Conservation (phyloP, 768 basidiomycete genomes). For the Trametes gibbosa region DNA sequence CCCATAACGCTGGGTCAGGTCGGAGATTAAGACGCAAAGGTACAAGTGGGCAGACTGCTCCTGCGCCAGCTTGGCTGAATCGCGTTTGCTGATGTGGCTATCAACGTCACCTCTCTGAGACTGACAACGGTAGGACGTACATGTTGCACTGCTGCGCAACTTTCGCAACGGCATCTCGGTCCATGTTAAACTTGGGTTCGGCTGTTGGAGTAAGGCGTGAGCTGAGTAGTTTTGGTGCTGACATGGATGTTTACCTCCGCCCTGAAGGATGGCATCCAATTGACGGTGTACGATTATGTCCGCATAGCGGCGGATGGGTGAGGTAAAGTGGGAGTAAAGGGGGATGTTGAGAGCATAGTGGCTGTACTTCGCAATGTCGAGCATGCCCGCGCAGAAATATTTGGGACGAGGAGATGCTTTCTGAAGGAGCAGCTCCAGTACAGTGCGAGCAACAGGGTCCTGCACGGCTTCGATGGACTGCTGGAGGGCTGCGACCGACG, state of each 20-base stretch:
- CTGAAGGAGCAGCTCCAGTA: conserved; percentile 80
- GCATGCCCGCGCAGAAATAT: conserved; percentile 99
- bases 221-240: neutral
- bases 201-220: conserved; percentile 27
- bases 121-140: conserved; percentile 41
- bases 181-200: conserved; percentile 95
- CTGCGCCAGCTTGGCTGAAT: conserved; percentile 88
- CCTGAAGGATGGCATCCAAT: conserved; percentile 83
- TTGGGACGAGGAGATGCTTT: conserved; percentile 95
- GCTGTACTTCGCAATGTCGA: conserved; percentile 96
- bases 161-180: conserved; percentile 96
- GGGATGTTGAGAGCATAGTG: conserved; percentile 91
- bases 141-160: conserved; percentile 98
- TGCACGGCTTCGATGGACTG: conserved; percentile 72
- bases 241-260: conserved; percentile 47
- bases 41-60: conserved; percentile 96
- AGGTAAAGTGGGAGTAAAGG: conserved; percentile 92
- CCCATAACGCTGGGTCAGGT: conserved; percentile 92
- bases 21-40: conserved; percentile 91
- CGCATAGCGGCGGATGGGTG: conserved; percentile 89
- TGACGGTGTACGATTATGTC: conserved; percentile 96
- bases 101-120: neutral
- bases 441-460: conserved; percentile 68
- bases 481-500: conserved; percentile 80
- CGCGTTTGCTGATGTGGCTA: conserved; percentile 63